Conservation (phyloP, 495 filamentous ascomycete species). For the Rostrohypoxylon terebratum region DNA sequence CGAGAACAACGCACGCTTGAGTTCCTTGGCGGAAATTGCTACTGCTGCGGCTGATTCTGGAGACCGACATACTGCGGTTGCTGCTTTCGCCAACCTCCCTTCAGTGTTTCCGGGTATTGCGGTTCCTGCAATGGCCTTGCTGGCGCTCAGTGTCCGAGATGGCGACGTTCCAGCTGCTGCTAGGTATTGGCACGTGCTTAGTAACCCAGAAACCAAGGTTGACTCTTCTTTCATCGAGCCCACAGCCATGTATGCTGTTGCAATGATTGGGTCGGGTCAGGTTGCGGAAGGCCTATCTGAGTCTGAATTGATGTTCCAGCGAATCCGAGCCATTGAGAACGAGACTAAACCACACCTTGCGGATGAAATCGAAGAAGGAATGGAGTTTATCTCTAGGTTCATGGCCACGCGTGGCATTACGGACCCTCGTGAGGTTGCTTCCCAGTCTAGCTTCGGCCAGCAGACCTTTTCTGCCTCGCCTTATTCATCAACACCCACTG, state of each 20-base stretch:
- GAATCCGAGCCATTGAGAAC: constrained; percentile 70
- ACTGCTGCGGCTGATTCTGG: constrained; percentile 81
- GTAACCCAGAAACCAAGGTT: constrained; percentile 65
- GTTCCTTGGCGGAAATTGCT: constrained; percentile 59
- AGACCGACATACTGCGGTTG: constrained; percentile 73
- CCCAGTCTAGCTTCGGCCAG: constrained; percentile 46
- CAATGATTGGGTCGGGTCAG: constrained; percentile 82
- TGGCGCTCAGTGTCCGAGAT: constrained; percentile 84
- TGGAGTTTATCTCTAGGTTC: constrained; percentile 81
- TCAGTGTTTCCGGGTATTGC: constrained; percentile 63
- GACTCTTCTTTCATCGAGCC: constrained; percentile 81
- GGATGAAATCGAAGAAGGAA: constrained; percentile 88
- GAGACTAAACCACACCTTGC: constrained; percentile 63
- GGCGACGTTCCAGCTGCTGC: constrained; percentile 81
- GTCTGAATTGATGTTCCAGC: constrained; percentile 83
- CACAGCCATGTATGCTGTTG: constrained; percentile 85
- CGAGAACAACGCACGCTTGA: constrained; percentile 49
- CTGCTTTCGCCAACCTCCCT: constrained; percentile 71
- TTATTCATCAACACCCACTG: constrained; percentile 52
- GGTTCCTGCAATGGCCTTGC: constrained; percentile 79
- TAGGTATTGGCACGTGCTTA: constrained; percentile 79
- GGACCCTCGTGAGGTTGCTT: constrained; percentile 59
- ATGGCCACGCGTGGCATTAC: constrained; percentile 69
- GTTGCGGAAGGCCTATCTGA: constrained; percentile 79
- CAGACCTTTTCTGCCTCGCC: constrained; percentile 52